Evolutionary conservation across 2,329 filamentous ascomycete genomes (phyloP).

Genomic region (Colletotrichum tropicale): DNA sequence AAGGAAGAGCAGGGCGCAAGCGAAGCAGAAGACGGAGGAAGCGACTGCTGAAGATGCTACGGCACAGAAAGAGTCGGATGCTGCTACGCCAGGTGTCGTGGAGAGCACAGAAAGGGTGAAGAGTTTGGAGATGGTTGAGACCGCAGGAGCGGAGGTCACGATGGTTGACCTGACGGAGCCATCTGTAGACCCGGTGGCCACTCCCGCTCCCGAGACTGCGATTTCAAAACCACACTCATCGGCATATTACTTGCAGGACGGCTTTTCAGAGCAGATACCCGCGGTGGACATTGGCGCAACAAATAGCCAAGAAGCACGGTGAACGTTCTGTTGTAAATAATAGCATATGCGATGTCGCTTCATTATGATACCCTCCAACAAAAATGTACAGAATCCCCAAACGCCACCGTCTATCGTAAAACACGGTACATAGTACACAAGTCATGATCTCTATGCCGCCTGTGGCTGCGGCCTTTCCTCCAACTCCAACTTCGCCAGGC

Average conservation of each 20-base stretch:
- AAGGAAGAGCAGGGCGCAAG: conserved; percentile 55
- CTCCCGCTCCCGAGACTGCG: neutral
- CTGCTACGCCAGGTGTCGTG: neutral
- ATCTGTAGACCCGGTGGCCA: neutral
- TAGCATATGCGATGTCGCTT: neutral
- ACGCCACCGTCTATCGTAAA: neutral
- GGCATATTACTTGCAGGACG: conserved; percentile 7
- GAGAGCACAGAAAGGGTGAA: neutral
- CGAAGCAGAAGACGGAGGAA: conserved; percentile 31
- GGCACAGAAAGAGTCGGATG: neutral
- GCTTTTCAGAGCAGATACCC: conserved; percentile 12
- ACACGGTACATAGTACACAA: neutral
- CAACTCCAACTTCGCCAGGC: conserved; percentile 42
- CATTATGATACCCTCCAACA: neutral
- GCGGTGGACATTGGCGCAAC: neutral
- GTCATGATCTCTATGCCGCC: conserved; percentile 12
- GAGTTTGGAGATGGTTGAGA: neutral
- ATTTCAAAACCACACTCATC: neutral
- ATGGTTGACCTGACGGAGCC: neutral
- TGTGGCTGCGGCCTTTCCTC: conserved; percentile 29
- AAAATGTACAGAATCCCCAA: neutral
- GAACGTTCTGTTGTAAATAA: neutral
- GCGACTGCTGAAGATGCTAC: neutral
- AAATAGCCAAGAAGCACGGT: conserved; percentile 10
- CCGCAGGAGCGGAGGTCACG: neutral